These are phyloP conservation scores for Protomyces arabidopsidicola DNA, from an alignment of 1,139 yeast species.

Conservation along the genomic window DNA sequence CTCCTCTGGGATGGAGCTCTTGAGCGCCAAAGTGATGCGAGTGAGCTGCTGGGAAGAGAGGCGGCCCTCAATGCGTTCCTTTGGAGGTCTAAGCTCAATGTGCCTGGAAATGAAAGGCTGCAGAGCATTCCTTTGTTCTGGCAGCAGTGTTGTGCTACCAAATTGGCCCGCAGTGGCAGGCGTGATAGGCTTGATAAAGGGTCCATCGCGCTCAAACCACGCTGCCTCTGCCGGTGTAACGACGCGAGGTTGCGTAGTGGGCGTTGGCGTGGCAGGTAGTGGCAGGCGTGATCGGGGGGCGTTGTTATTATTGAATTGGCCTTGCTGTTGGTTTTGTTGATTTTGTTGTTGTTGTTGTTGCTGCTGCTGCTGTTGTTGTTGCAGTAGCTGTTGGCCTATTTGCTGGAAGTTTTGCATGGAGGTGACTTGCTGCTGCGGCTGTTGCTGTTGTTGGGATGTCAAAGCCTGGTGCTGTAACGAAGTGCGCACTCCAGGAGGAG, in stretches of 20 bases:
- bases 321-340: slow-evolving; percentile 3
- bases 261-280: slow-evolving; percentile 2
- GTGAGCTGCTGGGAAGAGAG: slow-evolving; percentile 35
- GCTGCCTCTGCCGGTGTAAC: neutral
- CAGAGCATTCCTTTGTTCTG: neutral
- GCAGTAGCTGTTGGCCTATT: neutral
- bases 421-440: slow-evolving; percentile 9
- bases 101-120: slow-evolving; percentile 3
- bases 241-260: neutral
- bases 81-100: slow-evolving; percentile 10
- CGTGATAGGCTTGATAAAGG: neutral
- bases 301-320: neutral
- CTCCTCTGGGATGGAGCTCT: slow-evolving; percentile 56
- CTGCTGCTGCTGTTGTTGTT: slow-evolving; percentile 6
- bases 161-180: slow-evolving; percentile 25
- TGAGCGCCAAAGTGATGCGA: slow-evolving; percentile 61
- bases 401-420: neutral
- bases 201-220: neutral
- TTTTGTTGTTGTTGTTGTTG: slow-evolving; percentile 35
- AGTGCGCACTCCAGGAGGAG: slow-evolving; percentile 9
- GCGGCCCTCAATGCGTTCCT: neutral
- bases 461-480: slow-evolving; percentile 1
- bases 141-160: slow-evolving; percentile 2
- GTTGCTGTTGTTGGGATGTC: slow-evolving; percentile 1
- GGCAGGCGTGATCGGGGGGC: slow-evolving; percentile 1